Evolutionary conservation across 2,329 filamentous ascomycete species (phyloP).

Genomic region (Bertia moriformis): DNA sequence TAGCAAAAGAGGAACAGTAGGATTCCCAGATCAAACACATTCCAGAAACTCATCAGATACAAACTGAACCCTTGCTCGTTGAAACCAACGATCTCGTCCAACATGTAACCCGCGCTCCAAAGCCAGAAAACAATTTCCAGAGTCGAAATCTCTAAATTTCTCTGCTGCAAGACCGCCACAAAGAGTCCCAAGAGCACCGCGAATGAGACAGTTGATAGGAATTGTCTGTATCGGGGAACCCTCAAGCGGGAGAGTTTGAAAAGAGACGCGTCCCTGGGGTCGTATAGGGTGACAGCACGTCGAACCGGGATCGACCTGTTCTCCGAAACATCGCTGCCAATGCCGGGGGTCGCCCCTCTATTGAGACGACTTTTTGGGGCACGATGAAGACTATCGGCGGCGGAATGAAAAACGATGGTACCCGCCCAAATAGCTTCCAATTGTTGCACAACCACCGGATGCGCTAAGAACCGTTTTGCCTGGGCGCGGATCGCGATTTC

Average conservation of each 20-base stretch:
- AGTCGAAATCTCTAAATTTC: constrained; percentile 66
- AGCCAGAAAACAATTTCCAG: constrained; percentile 91
- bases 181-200: constrained; percentile 75
- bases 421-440: constrained; percentile 96
- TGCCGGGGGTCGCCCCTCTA: neutral
- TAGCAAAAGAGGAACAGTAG: constrained; percentile 73
- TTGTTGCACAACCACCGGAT: constrained; percentile 83
- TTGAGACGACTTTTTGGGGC: constrained; percentile 17
- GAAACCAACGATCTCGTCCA: constrained; percentile 89
- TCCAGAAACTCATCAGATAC: constrained; percentile 97
- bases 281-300: constrained; percentile 73
- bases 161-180: constrained; percentile 62
- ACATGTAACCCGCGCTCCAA: constrained; percentile 93
- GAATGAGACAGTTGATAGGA: constrained; percentile 77
- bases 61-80: constrained; percentile 92
- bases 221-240: constrained; percentile 80
- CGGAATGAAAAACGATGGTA: constrained; percentile 84
- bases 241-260: constrained; percentile 84
- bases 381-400: constrained; percentile 72
- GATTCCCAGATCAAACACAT: constrained; percentile 85
- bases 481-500: constrained; percentile 88
- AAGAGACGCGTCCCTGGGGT: constrained; percentile 75
- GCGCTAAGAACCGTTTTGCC: constrained; percentile 80
- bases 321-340: neutral
- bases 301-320: constrained; percentile 17